A percentile compares a stretch with the other conserved stretches of the same genome.
phyloP scores from a whole-genome alignment of 352 stramenopile genomes.

The Phytophthora capsici region DNA sequence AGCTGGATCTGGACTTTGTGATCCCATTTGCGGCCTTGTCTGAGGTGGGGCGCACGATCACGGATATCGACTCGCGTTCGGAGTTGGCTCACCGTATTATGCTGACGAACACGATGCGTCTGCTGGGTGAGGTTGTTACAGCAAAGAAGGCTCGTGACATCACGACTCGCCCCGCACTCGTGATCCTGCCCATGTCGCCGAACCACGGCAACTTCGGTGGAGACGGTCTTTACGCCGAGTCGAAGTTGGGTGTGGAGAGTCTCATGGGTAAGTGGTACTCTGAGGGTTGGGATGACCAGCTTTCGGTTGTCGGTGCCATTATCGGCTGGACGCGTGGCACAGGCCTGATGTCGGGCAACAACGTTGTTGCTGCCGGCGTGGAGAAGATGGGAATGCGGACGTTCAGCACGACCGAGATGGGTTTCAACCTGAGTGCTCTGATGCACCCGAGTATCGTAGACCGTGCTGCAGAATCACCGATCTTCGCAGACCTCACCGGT shows the following conservation, averaged over 20 bases:
- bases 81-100: constrained; percentile 90
- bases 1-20: constrained; percentile 87
- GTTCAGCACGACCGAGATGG: constrained; percentile 89
- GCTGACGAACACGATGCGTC: constrained; percentile 86
- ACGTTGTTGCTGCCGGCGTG: constrained; percentile 81
- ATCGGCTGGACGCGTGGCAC: constrained; percentile 91
- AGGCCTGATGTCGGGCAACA: constrained; percentile 90
- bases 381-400: constrained; percentile 85
- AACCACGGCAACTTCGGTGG: constrained; percentile 90
- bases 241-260: constrained; percentile 87
- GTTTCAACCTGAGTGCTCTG: constrained; percentile 87
- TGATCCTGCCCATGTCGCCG: constrained; percentile 81
- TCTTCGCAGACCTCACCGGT: constrained; percentile 85
- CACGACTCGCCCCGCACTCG: constrained; percentile 75
- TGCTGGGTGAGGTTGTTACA: constrained; percentile 79
- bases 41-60: constrained; percentile 79
- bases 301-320: constrained; percentile 83
- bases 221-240: constrained; percentile 90
- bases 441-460: constrained; percentile 85
- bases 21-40: constrained; percentile 89
- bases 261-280: constrained; percentile 89
- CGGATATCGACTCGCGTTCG: constrained; percentile 77
- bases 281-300: constrained; percentile 87
- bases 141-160: constrained; percentile 80
- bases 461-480: constrained; percentile 66